These are phyloP conservation scores for Pyrus betulifolia DNA, from an alignment of 306 rosid genomes.

Conservation along the genomic window DNA sequence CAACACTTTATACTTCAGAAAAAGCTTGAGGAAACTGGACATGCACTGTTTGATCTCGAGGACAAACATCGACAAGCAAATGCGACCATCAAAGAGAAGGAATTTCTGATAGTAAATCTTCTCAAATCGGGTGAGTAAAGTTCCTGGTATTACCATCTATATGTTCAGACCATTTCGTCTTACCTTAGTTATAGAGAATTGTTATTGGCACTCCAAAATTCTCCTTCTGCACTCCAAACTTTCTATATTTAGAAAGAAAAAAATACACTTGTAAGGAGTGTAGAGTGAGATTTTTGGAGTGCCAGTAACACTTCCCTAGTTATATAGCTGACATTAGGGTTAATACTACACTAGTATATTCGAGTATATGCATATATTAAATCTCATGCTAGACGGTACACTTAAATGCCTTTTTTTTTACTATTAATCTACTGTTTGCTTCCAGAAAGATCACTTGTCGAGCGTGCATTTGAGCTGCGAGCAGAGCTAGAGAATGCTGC, in stretches of 20 bases:
- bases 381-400: neutral
- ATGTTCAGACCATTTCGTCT: neutral
- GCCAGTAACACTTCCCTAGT: neutral
- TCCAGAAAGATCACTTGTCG: slow-evolving; percentile 83
- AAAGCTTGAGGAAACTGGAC: slow-evolving; percentile 81
- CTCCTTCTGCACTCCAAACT: too few relatives aligned
- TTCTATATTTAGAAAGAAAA: too few relatives aligned
- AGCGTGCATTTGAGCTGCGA: slow-evolving; percentile 78
- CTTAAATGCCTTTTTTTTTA: neutral
- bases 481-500: slow-evolving; percentile 95
- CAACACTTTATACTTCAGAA: slow-evolving; percentile 40
- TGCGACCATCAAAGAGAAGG: slow-evolving; percentile 90
- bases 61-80: slow-evolving; percentile 90
- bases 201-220: too few relatives aligned
- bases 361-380: neutral
- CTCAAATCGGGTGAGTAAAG: slow-evolving; percentile 74
- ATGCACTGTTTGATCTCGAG: slow-evolving; percentile 75
- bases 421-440: neutral
- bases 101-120: slow-evolving; percentile 80
- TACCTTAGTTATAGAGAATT: neutral
- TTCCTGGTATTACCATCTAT: neutral
- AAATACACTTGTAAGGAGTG: too few relatives aligned
- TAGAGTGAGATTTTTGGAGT: too few relatives aligned
- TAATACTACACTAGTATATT: neutral
- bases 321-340: neutral